These are phyloP conservation scores for Colletotrichum endophyticum DNA, from an alignment of 2,329 filamentous ascomycete species.

Conservation along the genomic window DNA sequence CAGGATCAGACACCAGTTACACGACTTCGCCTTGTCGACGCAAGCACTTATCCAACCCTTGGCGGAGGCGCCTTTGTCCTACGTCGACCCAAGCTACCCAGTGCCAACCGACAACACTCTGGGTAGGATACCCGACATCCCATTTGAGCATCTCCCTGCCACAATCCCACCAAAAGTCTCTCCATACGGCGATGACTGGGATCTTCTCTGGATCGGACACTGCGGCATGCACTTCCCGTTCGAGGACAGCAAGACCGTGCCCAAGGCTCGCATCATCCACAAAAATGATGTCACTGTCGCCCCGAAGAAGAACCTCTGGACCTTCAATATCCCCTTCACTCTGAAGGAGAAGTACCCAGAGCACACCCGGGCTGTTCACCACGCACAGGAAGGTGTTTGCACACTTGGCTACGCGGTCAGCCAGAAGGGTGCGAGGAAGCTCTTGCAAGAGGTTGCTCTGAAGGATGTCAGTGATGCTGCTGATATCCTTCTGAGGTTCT, in stretches of 20 bases:
- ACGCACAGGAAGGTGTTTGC: conserved; percentile 42
- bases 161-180: conserved; percentile 29
- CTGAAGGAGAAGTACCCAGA: conserved; percentile 37
- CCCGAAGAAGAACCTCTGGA: conserved; percentile 33
- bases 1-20: conserved; percentile 51
- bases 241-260: conserved; percentile 19
- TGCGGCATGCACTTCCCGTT: conserved; percentile 43
- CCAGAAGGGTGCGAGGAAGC: conserved; percentile 44
- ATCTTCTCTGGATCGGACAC: conserved; percentile 56
- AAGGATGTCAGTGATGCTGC: conserved; percentile 41
- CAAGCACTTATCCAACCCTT: conserved; percentile 38
- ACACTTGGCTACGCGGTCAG: conserved; percentile 50
- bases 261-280: conserved; percentile 35
- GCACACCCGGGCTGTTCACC: conserved; percentile 50
- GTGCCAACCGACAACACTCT: not conserved
- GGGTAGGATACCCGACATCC: conserved; percentile 19
- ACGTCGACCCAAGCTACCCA: conserved; percentile 29
- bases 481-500: conserved; percentile 50
- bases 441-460: conserved; percentile 48
- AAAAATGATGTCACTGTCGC: conserved; percentile 41
- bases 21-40: conserved; percentile 40
- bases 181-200: conserved; percentile 57
- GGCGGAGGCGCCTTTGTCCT: conserved; percentile 3
- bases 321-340: conserved; percentile 38
- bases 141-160: conserved; percentile 24